These are phyloP conservation scores for Phaeosphaeria sp. DNA, from an alignment of 2,329 filamentous ascomycete species.

Conservation along the genomic window DNA sequence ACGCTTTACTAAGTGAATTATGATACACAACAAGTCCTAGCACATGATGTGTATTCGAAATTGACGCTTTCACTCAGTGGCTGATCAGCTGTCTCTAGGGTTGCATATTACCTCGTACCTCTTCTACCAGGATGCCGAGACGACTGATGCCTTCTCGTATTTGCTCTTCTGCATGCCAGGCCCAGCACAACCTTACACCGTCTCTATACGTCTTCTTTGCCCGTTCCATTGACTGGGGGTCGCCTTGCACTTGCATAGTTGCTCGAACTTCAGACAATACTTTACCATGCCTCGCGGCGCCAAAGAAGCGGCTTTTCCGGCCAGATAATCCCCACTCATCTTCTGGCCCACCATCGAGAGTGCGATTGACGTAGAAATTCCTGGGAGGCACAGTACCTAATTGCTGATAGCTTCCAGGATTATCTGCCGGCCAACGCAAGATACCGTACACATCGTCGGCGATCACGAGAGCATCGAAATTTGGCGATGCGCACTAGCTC, in stretches of 20 bases:
- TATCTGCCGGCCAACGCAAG: slow-evolving; percentile 88
- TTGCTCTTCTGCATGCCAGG: slow-evolving; percentile 19
- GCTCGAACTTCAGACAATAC: slow-evolving; percentile 68
- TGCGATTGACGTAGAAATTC: slow-evolving; percentile 76
- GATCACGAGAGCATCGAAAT: slow-evolving; percentile 78
- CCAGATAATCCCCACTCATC: slow-evolving; percentile 67
- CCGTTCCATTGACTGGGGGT: slow-evolving; percentile 7
- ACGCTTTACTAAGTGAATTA: neutral
- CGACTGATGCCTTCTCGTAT: slow-evolving; percentile 18
- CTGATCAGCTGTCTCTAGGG: neutral
- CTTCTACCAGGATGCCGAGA: slow-evolving; percentile 10
- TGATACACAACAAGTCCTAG: too few relatives aligned
- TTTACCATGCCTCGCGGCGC: slow-evolving; percentile 61
- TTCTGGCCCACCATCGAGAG: slow-evolving; percentile 61
- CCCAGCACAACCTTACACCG: slow-evolving; percentile 21
- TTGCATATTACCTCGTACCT: neutral
- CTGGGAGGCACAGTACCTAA: slow-evolving; percentile 63
- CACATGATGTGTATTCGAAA: too few relatives aligned
- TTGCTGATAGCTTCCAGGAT: slow-evolving; percentile 17
- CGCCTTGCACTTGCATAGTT: slow-evolving; percentile 63
- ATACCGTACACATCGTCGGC: slow-evolving; percentile 53
- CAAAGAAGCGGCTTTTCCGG: slow-evolving; percentile 55
- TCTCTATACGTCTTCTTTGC: slow-evolving; percentile 13
- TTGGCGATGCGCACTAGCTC: slow-evolving; percentile 74
- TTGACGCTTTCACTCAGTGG: too few relatives aligned